These are phyloP conservation scores for Ceratocystis papillata DNA, from an alignment of 2,329 filamentous ascomycete species.

Conservation along the genomic window DNA sequence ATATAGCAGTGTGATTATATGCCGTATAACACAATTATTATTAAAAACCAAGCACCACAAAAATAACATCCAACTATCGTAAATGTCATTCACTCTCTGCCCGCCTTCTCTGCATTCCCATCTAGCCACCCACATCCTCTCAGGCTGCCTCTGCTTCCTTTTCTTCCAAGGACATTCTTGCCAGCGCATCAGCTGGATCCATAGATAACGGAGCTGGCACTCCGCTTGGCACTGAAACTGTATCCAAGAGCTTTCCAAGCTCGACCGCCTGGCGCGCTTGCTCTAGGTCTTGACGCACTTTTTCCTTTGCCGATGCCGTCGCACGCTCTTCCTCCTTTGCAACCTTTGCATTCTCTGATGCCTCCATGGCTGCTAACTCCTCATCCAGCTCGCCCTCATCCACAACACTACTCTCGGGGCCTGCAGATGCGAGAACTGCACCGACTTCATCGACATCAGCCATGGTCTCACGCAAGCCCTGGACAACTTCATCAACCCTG, in stretches of 20 bases:
- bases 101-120: no score
- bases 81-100: neutral
- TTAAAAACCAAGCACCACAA: neutral
- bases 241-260: slow-evolving; percentile 41
- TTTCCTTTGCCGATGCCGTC: slow-evolving; percentile 33
- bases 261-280: slow-evolving; percentile 38
- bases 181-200: slow-evolving; percentile 28
- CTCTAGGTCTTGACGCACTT: slow-evolving; percentile 30
- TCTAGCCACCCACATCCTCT: no score
- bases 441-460: slow-evolving; percentile 70
- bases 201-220: slow-evolving; percentile 18
- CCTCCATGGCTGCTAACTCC: slow-evolving; percentile 68
- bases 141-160: slow-evolving; percentile 16
- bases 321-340: slow-evolving; percentile 34
- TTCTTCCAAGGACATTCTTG: slow-evolving; percentile 34
- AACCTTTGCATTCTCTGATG: slow-evolving; percentile 45
- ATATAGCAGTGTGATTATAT: neutral
- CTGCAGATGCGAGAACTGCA: slow-evolving; percentile 57
- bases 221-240: slow-evolving; percentile 25
- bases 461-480: slow-evolving; percentile 69
- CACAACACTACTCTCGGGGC: slow-evolving; percentile 38
- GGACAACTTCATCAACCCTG: slow-evolving; percentile 63
- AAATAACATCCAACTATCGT: neutral
- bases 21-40: neutral
- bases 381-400: slow-evolving; percentile 81